Base-by-base conservation (phyloP, 345 rosid genomes). In the Dipteronia sinensis region DNA sequence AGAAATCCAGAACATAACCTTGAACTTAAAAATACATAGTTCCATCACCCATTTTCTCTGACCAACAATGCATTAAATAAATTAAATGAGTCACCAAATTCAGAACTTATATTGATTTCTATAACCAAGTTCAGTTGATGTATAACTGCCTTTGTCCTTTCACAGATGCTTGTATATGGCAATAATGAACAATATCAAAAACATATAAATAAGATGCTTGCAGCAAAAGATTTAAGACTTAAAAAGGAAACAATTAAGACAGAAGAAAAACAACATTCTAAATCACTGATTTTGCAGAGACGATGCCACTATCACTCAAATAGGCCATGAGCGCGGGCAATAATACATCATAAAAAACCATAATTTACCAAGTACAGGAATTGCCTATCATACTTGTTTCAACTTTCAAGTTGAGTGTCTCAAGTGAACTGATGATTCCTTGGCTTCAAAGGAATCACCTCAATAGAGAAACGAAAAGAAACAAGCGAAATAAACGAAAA, bases 261-360 rank as follows among this genome's bases (percentile, higher is more conserved):
- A 17, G 27, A 74, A 47, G 31, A 47, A 29, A 15, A 4, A 2
- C 16, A 65, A 65, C 13, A 56, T 67, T 4, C 25, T 76, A 76
- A 67, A 58, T 59, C 22, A 65, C 63, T 34, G 66, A 76, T 67
- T 63, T 61, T 47, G 78, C 65, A 55, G 34, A 6, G 64, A 3
- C 0, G 63, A 44, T 53, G 77, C 86, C 81, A 56, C 83, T 8
- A 27, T 69, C 83, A 65, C 77, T 77, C 79, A 10, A 46, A 55
- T 40, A 23, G 59, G 63, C n/a, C 19, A 34, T 61, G 83, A 74
- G 81, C 15, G 79, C 86, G 71, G 81, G 86, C 86, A 77, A 49
- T 38, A 77, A 49, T 38, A 42, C 77, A 49, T 74, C 38, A 66
- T 47, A 7, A 62, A 46, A 40, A 46, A 69, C 47, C 56, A 64